Evolutionary conservation across 768 basidiomycete genomes (phyloP), one percentile per base, ranked within the genome.

Genomic region (Multifurca ochricompacta): DNA sequence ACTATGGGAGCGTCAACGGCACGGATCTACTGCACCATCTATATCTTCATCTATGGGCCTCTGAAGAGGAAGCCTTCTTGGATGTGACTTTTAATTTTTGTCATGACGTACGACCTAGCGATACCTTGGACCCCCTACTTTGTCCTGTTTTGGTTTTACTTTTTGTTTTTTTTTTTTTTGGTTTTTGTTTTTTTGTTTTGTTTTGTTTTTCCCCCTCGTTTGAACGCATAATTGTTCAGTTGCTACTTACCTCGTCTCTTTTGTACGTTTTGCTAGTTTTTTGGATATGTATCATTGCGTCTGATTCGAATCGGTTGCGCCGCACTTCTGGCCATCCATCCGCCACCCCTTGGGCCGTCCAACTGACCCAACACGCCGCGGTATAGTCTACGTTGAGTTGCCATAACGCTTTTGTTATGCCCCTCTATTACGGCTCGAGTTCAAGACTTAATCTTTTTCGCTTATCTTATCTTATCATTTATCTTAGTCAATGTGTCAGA

Each of bases 1-100:
- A 66, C 77, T 99, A 3, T 97, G 90, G 86, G 87, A 88, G 54
- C 79, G 81, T 27, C 81, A 82, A 59, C 69, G 71, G 19, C 74
- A 75, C 34, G 68, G 67, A 7, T 75, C 73, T 0, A 63, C 65
- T 0, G 73, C 75, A 18, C 69, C 73, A 45, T 81, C 80, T n/a
- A 62, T 77, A 51, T 68, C 71, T 18, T 74, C 75, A 43, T 69
- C 69, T 28, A 68, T 78, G 64, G 70, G 69, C 34, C 64, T 73
- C 36, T 74, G n/a, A 62, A 31, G 21, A 30, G 41, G 23, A 36
- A 51, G 9, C 21, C 19, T 11, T 36, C 30, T 30, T 31, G 23
- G 27, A 40, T 51, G 47, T 35, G 34, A 44, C 28, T 21, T 45
- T 58, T 34, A 36, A 32, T 48, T 34, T 16, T 47, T 47, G 30